A percentile compares a stretch with the other conserved stretches of the same genome.
Evolutionary conservation across 2,329 filamentous ascomycete genomes (phyloP).

Genomic region (Phialophora macrospora): DNA sequence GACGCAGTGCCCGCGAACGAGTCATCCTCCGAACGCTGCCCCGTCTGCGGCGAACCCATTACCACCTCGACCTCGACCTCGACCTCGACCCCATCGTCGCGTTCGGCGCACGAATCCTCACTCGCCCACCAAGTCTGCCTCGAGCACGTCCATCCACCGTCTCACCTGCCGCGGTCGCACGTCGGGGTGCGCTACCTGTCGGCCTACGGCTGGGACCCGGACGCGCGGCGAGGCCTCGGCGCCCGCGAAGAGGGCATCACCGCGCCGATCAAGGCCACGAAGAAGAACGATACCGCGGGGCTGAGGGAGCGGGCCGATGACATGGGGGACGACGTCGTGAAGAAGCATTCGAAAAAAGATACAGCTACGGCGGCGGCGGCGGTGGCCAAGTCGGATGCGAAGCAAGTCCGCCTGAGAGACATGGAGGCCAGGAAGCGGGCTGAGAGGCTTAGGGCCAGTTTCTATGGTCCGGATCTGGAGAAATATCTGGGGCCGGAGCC

Average conservation of each 20-base stretch:
- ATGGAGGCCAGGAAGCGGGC: conserved; percentile 66
- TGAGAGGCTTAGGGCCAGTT: conserved; percentile 69
- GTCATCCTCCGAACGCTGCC: conserved; percentile 49
- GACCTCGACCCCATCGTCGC: conserved; percentile 22
- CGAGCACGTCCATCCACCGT: conserved; percentile 62
- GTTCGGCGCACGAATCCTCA: conserved; percentile 54
- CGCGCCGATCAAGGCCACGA: conserved; percentile 72
- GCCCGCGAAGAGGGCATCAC: conserved; percentile 71
- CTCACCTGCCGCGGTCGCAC: conserved; percentile 61
- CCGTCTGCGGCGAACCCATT: conserved; percentile 64
- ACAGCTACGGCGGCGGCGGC: conserved; percentile 6
- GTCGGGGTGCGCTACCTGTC: conserved; percentile 62
- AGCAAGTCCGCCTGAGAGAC: conserved; percentile 67
- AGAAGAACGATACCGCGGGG: conserved; percentile 76
- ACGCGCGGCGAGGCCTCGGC: conserved; percentile 71
- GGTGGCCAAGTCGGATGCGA: conserved; percentile 67
- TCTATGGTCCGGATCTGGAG: conserved; percentile 78
- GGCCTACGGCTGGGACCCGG: conserved; percentile 65
- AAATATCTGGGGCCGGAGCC: conserved; percentile 64
- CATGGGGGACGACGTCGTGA: conserved; percentile 24
- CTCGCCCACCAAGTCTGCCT: conserved; percentile 63
- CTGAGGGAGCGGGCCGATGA: conserved; percentile 60
- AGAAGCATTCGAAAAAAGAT: conserved; percentile 32
- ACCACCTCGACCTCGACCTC: conserved; percentile 8
- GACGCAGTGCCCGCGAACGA: background rate